These are phyloP conservation scores for Cordyceps tenuipes DNA, from an alignment of 2,329 filamentous ascomycete species.

Conservation along the genomic window DNA sequence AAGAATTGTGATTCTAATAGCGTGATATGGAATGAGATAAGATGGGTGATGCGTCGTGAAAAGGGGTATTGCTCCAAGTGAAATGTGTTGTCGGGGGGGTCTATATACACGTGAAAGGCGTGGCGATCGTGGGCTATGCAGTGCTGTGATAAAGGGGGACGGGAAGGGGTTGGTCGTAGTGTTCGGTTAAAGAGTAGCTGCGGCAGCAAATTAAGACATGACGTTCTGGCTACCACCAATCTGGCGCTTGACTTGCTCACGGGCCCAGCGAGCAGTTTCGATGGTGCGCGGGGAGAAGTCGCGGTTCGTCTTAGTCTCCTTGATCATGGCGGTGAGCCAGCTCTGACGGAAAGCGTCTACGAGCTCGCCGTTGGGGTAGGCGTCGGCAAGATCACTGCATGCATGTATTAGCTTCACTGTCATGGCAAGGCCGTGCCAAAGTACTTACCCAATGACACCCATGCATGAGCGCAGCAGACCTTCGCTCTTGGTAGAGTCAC, in stretches of 20 bases:
- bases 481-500: conserved; percentile 84
- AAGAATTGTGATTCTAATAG: conserved; percentile 11
- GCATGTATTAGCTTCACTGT: conserved; percentile 26
- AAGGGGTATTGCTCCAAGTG: conserved; percentile 27
- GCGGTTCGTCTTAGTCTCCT: conserved; percentile 82
- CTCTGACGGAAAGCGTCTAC: conserved; percentile 78
- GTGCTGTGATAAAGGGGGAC: conserved; percentile 2
- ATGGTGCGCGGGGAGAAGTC: conserved; percentile 80
- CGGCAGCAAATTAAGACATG: conserved; percentile 32
- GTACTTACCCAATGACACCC: conserved; percentile 85
- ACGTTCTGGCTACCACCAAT: conserved; percentile 43
- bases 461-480: conserved; percentile 86
- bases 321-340: conserved; percentile 83
- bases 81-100: conserved; percentile 29
- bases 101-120: conserved; percentile 32
- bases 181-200: conserved; percentile 3
- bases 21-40: conserved; percentile 16
- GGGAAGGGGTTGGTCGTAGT: conserved; percentile 6
- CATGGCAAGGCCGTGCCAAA: conserved; percentile 1
- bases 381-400: conserved; percentile 78
- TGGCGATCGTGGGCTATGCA: conserved; percentile 27
- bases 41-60: conserved; percentile 25
- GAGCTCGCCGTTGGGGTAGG: conserved; percentile 86
- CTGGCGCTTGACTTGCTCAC: conserved; percentile 95
- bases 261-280: conserved; percentile 93